Conservation (phyloP, 208 protist genomes). For the Acanthamoeba sp. region DNA sequence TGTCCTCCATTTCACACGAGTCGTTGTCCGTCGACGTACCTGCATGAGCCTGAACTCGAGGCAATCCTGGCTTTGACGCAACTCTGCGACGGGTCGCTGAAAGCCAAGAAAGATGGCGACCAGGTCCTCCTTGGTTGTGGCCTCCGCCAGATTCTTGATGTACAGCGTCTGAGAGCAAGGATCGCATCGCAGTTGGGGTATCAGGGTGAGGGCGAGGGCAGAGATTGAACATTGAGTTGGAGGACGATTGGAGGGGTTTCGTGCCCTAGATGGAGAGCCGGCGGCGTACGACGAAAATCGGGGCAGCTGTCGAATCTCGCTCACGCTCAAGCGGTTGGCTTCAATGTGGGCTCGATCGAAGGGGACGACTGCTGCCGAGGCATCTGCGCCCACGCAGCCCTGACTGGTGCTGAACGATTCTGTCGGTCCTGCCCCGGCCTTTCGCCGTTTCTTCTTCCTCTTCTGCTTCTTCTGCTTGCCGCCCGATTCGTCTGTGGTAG, state of each 20-base stretch:
- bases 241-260: neutral
- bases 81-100: neutral
- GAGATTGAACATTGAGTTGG: neutral
- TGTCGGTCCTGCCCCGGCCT: neutral
- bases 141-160: slow-evolving; percentile 36
- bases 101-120: neutral
- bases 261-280: neutral
- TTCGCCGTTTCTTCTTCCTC: neutral
- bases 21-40: no score
- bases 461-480: neutral
- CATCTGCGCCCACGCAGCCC: neutral
- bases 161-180: slow-evolving; percentile 38
- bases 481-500: no score
- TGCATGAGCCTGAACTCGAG: neutral
- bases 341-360: neutral
- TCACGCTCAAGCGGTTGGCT: neutral
- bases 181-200: no score
- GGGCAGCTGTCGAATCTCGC: neutral
- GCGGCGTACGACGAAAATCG: neutral
- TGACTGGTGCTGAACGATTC: neutral
- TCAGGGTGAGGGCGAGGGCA: no score
- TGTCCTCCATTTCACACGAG: no score
- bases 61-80: neutral
- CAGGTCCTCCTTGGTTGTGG: neutral
- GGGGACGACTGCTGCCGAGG: neutral